A percentile compares a stretch with the other conserved stretches of the same genome.
phyloP scores from a whole-genome alignment of 2,329 filamentous ascomycete genomes.

The Venturia nashicola region DNA sequence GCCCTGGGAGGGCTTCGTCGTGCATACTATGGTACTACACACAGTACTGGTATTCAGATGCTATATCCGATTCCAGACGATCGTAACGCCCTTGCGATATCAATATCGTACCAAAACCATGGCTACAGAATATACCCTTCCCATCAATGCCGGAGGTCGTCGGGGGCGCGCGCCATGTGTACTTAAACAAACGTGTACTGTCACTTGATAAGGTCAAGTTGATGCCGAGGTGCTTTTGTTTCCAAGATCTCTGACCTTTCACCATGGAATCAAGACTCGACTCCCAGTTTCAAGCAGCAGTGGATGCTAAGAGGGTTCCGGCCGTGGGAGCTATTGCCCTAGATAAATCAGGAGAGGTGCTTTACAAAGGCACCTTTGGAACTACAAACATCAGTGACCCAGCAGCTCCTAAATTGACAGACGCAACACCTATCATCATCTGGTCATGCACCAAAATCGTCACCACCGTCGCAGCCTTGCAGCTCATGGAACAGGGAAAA shows the following conservation, averaged over 20 bases:
- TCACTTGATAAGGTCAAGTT: too few species aligned
- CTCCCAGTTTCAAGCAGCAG: not conserved
- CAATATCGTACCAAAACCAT: not conserved
- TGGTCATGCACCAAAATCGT: slow-evolving; percentile 37
- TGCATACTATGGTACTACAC: too few species aligned
- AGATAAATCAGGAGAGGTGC: slow-evolving; percentile 33
- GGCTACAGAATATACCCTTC: not conserved
- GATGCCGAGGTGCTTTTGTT: too few species aligned
- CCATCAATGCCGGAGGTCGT: not conserved
- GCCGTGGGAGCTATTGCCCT: slow-evolving; percentile 24
- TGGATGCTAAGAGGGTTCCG: slow-evolving; percentile 4
- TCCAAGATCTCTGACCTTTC: not conserved
- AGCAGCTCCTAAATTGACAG: slow-evolving; percentile 39
- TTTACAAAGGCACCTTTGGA: slow-evolving; percentile 30
- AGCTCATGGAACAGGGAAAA: slow-evolving; percentile 25
- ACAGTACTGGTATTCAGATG: too few species aligned
- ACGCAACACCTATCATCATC: slow-evolving; percentile 49
- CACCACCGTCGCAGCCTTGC: slow-evolving; percentile 21
- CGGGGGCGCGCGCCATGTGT: not conserved
- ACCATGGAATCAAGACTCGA: slow-evolving; percentile 4
- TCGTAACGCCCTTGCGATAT: not conserved
- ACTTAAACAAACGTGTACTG: too few species aligned
- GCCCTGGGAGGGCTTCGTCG: too few species aligned
- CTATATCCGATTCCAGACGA: not conserved
- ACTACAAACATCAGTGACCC: slow-evolving; percentile 23